A percentile compares a stretch with the other conserved stretches of the same genome.
phyloP scores from a whole-genome alignment of 2,329 filamentous ascomycete genomes.

The Penicillium sp. region DNA sequence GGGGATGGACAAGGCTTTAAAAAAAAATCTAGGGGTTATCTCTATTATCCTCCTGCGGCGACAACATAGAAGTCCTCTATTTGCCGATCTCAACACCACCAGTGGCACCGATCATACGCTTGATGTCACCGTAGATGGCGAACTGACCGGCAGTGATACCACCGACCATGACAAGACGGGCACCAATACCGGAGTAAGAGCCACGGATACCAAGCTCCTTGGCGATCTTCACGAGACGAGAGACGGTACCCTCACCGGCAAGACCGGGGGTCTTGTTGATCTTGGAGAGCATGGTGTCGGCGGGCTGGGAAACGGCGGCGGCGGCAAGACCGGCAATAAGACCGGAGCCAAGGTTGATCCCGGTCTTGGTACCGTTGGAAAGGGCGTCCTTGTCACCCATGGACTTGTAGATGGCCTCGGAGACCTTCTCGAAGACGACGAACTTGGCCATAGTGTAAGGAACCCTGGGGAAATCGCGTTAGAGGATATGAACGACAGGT shows the following conservation, averaged over 20 bases:
- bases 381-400: slow-evolving; percentile 68
- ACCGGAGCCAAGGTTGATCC: slow-evolving; percentile 81
- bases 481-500: neutral
- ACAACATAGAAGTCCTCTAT: slow-evolving; percentile 32
- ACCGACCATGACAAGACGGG: slow-evolving; percentile 55
- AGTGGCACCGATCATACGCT: slow-evolving; percentile 67
- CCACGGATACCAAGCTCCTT: slow-evolving; percentile 80
- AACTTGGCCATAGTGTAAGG: slow-evolving; percentile 96
- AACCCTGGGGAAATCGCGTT: slow-evolving; percentile 55
- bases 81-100: slow-evolving; percentile 72
- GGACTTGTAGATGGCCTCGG: slow-evolving; percentile 66
- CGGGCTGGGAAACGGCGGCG: slow-evolving; percentile 82
- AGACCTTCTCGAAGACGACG: slow-evolving; percentile 87
- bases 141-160: slow-evolving; percentile 78
- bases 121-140: slow-evolving; percentile 80
- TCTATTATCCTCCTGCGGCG: slow-evolving; percentile 25
- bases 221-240: slow-evolving; percentile 81
- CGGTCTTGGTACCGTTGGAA: slow-evolving; percentile 69
- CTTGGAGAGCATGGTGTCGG: slow-evolving; percentile 91
- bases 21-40: slow-evolving; percentile 26
- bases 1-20: slow-evolving; percentile 26
- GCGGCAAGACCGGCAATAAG: slow-evolving; percentile 84
- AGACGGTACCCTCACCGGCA: slow-evolving; percentile 79
- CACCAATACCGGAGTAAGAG: slow-evolving; percentile 77
- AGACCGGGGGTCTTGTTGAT: slow-evolving; percentile 93